These are phyloP conservation scores for Celoporthe dispersa DNA, from an alignment of 2,329 filamentous ascomycete genomes.

Conservation along the genomic window DNA sequence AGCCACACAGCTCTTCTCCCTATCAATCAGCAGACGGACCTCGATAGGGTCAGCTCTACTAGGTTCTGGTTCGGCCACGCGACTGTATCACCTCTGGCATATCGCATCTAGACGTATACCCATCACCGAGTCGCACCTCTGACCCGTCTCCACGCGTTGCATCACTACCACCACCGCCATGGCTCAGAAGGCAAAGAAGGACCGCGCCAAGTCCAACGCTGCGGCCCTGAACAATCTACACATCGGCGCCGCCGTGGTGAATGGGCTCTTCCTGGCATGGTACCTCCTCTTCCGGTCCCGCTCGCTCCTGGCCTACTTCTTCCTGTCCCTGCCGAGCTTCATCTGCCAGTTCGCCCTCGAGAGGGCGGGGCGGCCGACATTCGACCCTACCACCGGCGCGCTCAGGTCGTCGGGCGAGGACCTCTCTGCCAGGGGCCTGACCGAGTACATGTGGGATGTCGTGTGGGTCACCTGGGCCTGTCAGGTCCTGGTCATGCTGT, in stretches of 20 bases:
- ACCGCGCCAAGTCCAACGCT: constrained; percentile 76
- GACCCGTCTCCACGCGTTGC: background rate
- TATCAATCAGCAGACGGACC: background rate
- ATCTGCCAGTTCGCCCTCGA: constrained; percentile 87
- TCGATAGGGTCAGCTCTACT: background rate
- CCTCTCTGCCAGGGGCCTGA: constrained; percentile 82
- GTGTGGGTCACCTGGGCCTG: constrained; percentile 92
- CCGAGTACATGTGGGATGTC: constrained; percentile 98
- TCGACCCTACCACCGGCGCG: constrained; percentile 65
- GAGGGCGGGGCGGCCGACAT: constrained; percentile 77
- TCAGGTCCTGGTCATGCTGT: constrained; percentile 70
- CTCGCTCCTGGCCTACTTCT: constrained; percentile 68
- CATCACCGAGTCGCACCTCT: constrained; percentile 8
- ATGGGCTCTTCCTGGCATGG: constrained; percentile 74
- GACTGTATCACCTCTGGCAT: background rate
- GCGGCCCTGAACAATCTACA: constrained; percentile 81
- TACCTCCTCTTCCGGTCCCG: constrained; percentile 69
- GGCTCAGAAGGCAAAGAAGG: constrained; percentile 68
- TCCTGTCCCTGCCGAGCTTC: constrained; percentile 76
- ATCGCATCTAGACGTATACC: constrained; percentile 2
- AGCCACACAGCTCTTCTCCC: background rate
- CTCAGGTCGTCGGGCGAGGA: constrained; percentile 84
- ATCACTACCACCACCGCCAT: constrained; percentile 41
- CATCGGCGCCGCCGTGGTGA: constrained; percentile 72
- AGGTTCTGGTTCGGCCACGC: background rate